These are phyloP conservation scores for Lactarius tabidus DNA, from an alignment of 768 basidiomycete genomes.

Conservation along the genomic window DNA sequence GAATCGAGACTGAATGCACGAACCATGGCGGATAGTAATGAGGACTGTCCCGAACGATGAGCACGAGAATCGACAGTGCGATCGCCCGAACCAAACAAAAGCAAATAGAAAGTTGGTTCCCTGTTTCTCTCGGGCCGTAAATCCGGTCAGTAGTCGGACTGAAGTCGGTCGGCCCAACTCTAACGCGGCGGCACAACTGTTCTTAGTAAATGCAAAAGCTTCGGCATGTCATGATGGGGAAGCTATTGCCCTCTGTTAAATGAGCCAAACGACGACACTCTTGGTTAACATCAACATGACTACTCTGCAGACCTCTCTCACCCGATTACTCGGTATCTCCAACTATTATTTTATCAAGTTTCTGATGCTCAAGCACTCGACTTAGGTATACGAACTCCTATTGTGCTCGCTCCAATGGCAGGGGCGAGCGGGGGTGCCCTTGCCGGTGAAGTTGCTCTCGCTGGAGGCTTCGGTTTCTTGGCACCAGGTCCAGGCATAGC, in stretches of 20 bases:
- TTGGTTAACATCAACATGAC: slow-evolving; percentile 6
- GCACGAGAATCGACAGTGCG: slow-evolving; percentile 25
- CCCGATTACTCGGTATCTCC: slow-evolving; percentile 47
- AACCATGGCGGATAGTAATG: slow-evolving; percentile 24
- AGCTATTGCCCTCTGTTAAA: background rate
- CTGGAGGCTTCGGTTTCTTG: slow-evolving; percentile 74
- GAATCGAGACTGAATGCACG: background rate
- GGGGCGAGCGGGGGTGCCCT: slow-evolving; percentile 55
- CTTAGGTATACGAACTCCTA: slow-evolving; percentile 52
- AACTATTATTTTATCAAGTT: background rate
- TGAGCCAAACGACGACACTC: background rate
- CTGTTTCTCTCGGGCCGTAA: slow-evolving; percentile 8
- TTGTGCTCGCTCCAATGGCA: slow-evolving; percentile 69
- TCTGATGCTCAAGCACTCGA: background rate
- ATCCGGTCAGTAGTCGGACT: background rate
- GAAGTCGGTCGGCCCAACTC: background rate
- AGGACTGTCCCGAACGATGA: slow-evolving; percentile 24
- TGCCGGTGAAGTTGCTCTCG: slow-evolving; percentile 53
- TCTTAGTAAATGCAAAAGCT: background rate
- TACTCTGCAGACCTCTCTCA: slow-evolving; percentile 42
- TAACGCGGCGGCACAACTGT: background rate
- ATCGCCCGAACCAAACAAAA: background rate
- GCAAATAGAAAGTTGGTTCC: background rate
- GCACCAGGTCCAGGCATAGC: slow-evolving; percentile 46
- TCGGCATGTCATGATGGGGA: background rate